Evolutionary conservation across 106 monocot genomes (phyloP).

Genomic region (Allium sativum): DNA sequence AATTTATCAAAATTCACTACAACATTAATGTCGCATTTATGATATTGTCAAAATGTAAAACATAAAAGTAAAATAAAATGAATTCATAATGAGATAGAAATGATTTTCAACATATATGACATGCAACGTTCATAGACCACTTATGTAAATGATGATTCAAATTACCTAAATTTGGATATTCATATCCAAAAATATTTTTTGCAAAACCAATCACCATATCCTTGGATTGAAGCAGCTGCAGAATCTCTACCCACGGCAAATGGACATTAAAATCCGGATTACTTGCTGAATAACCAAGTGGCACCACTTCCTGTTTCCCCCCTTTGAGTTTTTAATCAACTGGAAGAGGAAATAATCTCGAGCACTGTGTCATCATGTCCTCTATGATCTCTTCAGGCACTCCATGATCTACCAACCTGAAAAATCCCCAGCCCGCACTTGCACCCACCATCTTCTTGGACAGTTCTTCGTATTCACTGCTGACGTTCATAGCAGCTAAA

Average conservation of each 20-base stretch:
- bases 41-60: too few relatives aligned
- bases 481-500: background rate
- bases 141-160: background rate
- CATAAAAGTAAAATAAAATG: too few relatives aligned
- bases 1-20: slow-evolving; percentile 7
- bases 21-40: too few relatives aligned
- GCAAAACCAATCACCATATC: slow-evolving; percentile 1
- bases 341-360: slow-evolving; percentile 4
- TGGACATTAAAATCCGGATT: slow-evolving; percentile 6
- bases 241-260: slow-evolving; percentile 11
- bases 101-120: too few relatives aligned
- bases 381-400: background rate
- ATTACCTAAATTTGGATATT: slow-evolving; percentile 4
- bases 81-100: too few relatives aligned
- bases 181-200: slow-evolving; percentile 8
- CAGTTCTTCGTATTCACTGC: background rate
- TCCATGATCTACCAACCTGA: slow-evolving; percentile 9
- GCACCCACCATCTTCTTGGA: slow-evolving; percentile 14
- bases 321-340: slow-evolving; percentile 8
- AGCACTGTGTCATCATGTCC: slow-evolving; percentile 2
- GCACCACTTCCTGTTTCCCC: slow-evolving; percentile 1
- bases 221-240: slow-evolving; percentile 7
- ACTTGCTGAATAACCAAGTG: slow-evolving; percentile 10
- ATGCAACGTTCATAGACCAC: too few relatives aligned
- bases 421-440: slow-evolving; percentile 10